Evolutionary conservation across 169 alveolate species (phyloP).

Genomic region (Neospora caninum): DNA sequence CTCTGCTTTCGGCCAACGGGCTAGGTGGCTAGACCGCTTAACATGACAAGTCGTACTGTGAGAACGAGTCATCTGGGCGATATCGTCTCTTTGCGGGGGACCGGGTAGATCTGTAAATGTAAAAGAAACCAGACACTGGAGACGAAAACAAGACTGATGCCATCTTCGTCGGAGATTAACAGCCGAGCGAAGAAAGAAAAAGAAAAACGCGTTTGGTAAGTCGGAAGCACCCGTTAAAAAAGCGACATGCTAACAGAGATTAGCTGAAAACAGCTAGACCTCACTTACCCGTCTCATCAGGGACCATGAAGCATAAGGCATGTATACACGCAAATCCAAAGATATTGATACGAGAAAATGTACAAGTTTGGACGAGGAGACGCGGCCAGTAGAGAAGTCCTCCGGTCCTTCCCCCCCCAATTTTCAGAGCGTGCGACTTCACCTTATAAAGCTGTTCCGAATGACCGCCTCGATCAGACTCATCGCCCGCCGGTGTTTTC

Average conservation of each 20-base stretch:
- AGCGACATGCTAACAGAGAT: neutral
- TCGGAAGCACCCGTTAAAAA: no score
- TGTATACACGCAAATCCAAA: no score
- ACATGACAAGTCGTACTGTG: slow-evolving; percentile 35
- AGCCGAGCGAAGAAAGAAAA: no score
- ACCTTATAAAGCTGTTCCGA: slow-evolving; percentile 57
- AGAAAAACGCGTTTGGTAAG: no score
- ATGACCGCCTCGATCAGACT: slow-evolving; percentile 57
- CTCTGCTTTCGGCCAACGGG: no score
- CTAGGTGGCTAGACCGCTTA: no score
- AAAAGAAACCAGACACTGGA: neutral
- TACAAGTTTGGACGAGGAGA: no score
- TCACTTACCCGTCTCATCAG: no score
- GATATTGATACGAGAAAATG: no score
- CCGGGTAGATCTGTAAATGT: slow-evolving; percentile 24
- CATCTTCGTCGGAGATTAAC: neutral
- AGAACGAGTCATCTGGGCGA: slow-evolving; percentile 56
- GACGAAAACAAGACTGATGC: neutral
- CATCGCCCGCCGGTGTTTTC: slow-evolving; percentile 59
- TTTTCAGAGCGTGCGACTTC: neutral
- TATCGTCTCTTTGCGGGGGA: slow-evolving; percentile 61
- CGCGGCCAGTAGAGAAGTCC: no score
- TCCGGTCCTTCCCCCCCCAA: no score
- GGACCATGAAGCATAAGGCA: no score
- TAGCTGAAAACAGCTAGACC: neutral